Conservation (phyloP, 83 land plant genomes). For the Larix sibirica region DNA sequence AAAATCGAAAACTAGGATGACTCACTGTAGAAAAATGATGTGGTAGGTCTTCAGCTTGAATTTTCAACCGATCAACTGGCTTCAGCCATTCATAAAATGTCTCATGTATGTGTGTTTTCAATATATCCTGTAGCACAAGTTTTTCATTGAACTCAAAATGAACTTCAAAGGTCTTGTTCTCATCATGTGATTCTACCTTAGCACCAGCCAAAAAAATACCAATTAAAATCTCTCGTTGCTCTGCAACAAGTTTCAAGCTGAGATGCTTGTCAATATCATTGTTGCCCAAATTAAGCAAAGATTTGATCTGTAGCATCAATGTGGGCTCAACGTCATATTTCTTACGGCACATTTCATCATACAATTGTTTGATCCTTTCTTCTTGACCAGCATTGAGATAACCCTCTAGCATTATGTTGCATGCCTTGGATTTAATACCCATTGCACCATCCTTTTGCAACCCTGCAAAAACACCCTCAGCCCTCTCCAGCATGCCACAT, state of each 20-base stretch:
- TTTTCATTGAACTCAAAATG: slow-evolving; percentile 62
- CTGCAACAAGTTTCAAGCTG: slow-evolving; percentile 55
- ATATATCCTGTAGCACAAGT: slow-evolving; percentile 24
- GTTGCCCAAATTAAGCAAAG: slow-evolving; percentile 35
- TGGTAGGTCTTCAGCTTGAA: slow-evolving; percentile 40
- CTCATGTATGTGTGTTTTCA: slow-evolving; percentile 64
- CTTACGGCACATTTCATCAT: slow-evolving; percentile 61
- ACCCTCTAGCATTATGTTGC: slow-evolving; percentile 69
- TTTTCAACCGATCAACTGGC: slow-evolving; percentile 21
- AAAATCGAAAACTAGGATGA: slow-evolving; percentile 77
- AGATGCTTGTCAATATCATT: slow-evolving; percentile 38
- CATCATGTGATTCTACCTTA: neutral
- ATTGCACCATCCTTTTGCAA: slow-evolving; percentile 49
- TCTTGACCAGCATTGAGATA: slow-evolving; percentile 46
- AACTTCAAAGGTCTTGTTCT: too few relatives aligned
- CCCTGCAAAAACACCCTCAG: slow-evolving; percentile 61
- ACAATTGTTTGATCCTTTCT: slow-evolving; percentile 58
- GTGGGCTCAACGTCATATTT: slow-evolving; percentile 53
- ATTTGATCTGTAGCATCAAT: slow-evolving; percentile 38
- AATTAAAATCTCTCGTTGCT: slow-evolving; percentile 77
- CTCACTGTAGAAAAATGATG: slow-evolving; percentile 56
- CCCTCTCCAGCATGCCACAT: slow-evolving; percentile 60
- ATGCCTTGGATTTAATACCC: slow-evolving; percentile 50
- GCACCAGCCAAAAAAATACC: slow-evolving; percentile 81
- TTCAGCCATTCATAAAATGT: slow-evolving; percentile 69